phyloP scores from a whole-genome alignment of 257 asterid genomes.

The Catharanthus roseus region DNA sequence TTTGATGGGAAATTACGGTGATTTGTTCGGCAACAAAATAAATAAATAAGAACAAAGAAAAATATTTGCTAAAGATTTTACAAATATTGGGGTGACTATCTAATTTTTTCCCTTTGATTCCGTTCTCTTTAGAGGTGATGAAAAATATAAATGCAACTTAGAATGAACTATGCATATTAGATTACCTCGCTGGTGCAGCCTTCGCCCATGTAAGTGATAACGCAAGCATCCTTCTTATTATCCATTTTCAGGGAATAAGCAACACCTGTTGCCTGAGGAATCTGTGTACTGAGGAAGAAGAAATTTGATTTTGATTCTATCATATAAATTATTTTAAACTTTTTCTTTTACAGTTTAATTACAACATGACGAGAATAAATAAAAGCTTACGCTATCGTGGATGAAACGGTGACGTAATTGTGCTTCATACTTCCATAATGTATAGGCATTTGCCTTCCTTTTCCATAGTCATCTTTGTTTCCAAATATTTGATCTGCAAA shows the following conservation, averaged over 20 bases:
- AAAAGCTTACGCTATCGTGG: slow-evolving; percentile 70
- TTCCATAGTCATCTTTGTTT: slow-evolving; percentile 39
- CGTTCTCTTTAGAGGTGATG: no score
- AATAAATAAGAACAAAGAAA: no score
- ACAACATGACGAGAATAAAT: no score
- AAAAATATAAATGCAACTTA: no score
- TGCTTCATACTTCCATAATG: slow-evolving; percentile 75
- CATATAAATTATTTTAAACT: not conserved
- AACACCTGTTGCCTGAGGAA: slow-evolving; percentile 93
- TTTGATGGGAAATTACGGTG: no score
- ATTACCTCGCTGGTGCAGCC: slow-evolving; percentile 88
- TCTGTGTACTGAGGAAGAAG: slow-evolving; percentile 66
- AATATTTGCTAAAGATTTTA: no score
- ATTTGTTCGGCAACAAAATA: no score
- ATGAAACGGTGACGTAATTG: slow-evolving; percentile 71
- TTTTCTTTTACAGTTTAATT: not conserved
- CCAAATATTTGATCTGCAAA: no score
- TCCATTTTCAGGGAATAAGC: slow-evolving; percentile 95
- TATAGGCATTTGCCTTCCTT: slow-evolving; percentile 96
- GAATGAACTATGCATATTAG: no score
- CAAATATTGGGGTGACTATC: no score
- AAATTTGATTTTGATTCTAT: not conserved
- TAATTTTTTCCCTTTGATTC: no score
- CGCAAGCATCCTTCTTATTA: slow-evolving; percentile 75
- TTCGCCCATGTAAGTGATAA: slow-evolving; percentile 65